These are phyloP conservation scores for Colletotrichum tropicale DNA, from an alignment of 2,329 filamentous ascomycete species.

Conservation along the genomic window DNA sequence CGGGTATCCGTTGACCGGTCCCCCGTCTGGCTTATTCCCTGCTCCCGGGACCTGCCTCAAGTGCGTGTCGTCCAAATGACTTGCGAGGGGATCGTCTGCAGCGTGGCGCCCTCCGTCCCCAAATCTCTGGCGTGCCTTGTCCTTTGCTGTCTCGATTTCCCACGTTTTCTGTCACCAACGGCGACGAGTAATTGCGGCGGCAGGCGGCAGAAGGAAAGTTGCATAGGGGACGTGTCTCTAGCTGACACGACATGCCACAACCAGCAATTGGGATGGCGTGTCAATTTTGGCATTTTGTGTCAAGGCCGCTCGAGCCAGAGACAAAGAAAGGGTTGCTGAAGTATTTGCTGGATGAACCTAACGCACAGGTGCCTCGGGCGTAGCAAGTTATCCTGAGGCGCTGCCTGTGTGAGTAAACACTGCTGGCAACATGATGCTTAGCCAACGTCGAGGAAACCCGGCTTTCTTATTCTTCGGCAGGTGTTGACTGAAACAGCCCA, in stretches of 20 bases:
- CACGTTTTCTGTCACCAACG: not conserved
- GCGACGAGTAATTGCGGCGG: not conserved
- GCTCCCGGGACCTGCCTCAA: not conserved
- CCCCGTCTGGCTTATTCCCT: conserved; percentile 11
- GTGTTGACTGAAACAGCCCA: not conserved
- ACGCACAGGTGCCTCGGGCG: not conserved
- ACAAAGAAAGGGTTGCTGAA: not conserved
- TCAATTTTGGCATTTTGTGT: not conserved
- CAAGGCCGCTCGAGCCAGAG: not conserved
- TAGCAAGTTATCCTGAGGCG: not conserved
- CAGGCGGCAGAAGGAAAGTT: not conserved
- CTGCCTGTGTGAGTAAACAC: not conserved
- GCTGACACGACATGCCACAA: not conserved
- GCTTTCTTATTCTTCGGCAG: not conserved
- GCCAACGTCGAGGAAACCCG: not conserved
- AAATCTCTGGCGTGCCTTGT: not conserved
- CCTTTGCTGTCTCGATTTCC: not conserved
- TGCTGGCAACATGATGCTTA: not conserved
- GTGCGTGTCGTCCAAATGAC: conserved; percentile 7
- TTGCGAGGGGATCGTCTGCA: not conserved
- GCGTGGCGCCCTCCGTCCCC: not conserved
- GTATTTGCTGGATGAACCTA: not conserved
- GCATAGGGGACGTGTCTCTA: not conserved
- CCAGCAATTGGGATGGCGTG: not conserved
- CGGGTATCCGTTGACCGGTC: not conserved